phyloP scores from a whole-genome alignment of 345 rosid species.

The Hirschfeldia incana region DNA sequence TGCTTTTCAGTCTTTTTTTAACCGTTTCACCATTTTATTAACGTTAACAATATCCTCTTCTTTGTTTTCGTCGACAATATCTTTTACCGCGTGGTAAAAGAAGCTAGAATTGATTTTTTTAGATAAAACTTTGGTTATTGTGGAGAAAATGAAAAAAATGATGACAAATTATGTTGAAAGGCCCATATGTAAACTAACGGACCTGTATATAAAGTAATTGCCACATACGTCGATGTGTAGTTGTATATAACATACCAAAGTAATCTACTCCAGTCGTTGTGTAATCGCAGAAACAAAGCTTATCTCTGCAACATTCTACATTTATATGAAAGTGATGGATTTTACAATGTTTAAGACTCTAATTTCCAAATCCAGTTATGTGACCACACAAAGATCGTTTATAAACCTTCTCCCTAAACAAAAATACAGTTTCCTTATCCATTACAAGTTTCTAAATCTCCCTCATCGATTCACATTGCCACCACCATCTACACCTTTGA shows the following conservation, averaged over 20 bases:
- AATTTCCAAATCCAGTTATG: constrained; percentile 28
- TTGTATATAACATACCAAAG: constrained; percentile 10
- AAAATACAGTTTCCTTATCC: constrained; percentile 28
- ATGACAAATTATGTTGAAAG: background rate
- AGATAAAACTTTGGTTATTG: background rate
- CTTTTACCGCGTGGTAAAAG: background rate
- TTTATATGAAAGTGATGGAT: constrained; percentile 27
- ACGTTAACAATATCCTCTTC: background rate
- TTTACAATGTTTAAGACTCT: constrained; percentile 35
- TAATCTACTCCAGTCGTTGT: constrained; percentile 23
- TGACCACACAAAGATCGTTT: constrained; percentile 31
- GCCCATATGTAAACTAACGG: background rate
- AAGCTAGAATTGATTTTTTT: background rate
- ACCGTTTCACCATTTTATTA: background rate
- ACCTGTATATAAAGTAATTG: background rate
- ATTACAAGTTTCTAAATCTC: constrained; percentile 24
- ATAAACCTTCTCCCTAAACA: constrained; percentile 27
- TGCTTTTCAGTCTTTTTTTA: background rate
- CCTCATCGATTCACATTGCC: constrained; percentile 23
- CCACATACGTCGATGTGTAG: background rate
- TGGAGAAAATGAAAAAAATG: background rate
- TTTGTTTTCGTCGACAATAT: background rate
- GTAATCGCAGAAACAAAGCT: constrained; percentile 68
- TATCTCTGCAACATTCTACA: constrained; percentile 35
- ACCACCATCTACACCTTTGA: constrained; percentile 30